A percentile compares a stretch with the other conserved stretches of the same genome.
Evolutionary conservation across 2,329 filamentous ascomycete species (phyloP).

Genomic region (Plectosphaerella plurivora): DNA sequence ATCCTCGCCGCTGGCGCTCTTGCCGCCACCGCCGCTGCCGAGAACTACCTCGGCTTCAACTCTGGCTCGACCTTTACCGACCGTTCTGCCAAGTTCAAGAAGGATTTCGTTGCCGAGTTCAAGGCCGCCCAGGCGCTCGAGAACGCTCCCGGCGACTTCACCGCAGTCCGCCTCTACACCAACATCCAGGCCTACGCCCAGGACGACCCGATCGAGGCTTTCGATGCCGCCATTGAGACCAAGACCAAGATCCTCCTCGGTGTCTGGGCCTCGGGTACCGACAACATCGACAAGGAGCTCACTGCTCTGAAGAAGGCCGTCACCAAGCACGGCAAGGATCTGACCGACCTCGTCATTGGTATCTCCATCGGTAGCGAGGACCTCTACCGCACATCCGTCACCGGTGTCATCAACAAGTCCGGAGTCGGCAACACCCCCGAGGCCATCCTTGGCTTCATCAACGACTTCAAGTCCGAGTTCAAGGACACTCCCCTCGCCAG

Average conservation of each 20-base stretch:
- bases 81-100: slow-evolving; percentile 47
- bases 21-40: slow-evolving; percentile 30
- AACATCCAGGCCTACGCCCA: slow-evolving; percentile 62
- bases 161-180: slow-evolving; percentile 61
- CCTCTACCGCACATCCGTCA: slow-evolving; percentile 58
- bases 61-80: slow-evolving; percentile 41
- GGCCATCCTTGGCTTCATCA: slow-evolving; percentile 60
- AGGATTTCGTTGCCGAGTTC: slow-evolving; percentile 44
- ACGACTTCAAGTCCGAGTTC: slow-evolving; percentile 57
- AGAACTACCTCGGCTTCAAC: slow-evolving; percentile 52
- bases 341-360: slow-evolving; percentile 54
- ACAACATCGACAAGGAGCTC: slow-evolving; percentile 56
- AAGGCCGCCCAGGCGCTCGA: slow-evolving; percentile 32
- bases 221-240: slow-evolving; percentile 64
- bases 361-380: slow-evolving; percentile 66
- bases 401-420: slow-evolving; percentile 58
- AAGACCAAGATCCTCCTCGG: slow-evolving; percentile 60
- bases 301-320: slow-evolving; percentile 54
- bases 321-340: slow-evolving; percentile 41
- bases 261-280: slow-evolving; percentile 55
- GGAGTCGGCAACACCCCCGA: slow-evolving; percentile 57
- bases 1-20: slow-evolving; percentile 32
- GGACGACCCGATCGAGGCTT: slow-evolving; percentile 74
- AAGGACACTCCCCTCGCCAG: slow-evolving; percentile 35
- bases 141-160: slow-evolving; percentile 50